These are phyloP conservation scores for Urostyla sp. DNA, from an alignment of 73 alveolate species.

Conservation along the genomic window DNA sequence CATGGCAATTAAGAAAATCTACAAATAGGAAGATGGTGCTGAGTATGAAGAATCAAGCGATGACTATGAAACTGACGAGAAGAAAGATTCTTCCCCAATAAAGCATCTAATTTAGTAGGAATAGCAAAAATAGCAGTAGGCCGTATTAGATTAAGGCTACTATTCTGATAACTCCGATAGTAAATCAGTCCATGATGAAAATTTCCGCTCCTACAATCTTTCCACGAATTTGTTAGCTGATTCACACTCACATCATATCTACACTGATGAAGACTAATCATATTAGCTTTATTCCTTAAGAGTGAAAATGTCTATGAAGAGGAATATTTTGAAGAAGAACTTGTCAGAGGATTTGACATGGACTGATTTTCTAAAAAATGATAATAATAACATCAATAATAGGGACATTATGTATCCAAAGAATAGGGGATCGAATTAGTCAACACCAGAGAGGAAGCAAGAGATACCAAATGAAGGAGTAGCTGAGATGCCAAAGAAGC, in stretches of 20 bases:
- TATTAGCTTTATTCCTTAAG: slow-evolving; percentile 5
- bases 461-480: not conserved
- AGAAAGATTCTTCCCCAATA: not conserved
- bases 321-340: slow-evolving; percentile 32
- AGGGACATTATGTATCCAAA: not conserved
- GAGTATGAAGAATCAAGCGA: not conserved
- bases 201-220: too few species aligned
- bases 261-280: slow-evolving; percentile 8
- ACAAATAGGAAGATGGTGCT: not conserved
- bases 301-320: slow-evolving; percentile 53
- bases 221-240: too few species aligned
- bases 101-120: not conserved
- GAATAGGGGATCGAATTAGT: slow-evolving; percentile 39
- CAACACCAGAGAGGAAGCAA: slow-evolving; percentile 49
- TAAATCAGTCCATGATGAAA: too few species aligned
- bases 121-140: not conserved
- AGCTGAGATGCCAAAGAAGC: not conserved
- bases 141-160: too few species aligned
- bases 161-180: too few species aligned
- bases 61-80: not conserved
- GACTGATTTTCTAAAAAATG: slow-evolving; percentile 50
- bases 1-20: not conserved
- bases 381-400: not conserved
- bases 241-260: not conserved
- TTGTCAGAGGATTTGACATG: slow-evolving; percentile 49